Base-by-base conservation (phyloP, 2,329 filamentous ascomycete genomes). In the Hypoxylon sp. region DNA sequence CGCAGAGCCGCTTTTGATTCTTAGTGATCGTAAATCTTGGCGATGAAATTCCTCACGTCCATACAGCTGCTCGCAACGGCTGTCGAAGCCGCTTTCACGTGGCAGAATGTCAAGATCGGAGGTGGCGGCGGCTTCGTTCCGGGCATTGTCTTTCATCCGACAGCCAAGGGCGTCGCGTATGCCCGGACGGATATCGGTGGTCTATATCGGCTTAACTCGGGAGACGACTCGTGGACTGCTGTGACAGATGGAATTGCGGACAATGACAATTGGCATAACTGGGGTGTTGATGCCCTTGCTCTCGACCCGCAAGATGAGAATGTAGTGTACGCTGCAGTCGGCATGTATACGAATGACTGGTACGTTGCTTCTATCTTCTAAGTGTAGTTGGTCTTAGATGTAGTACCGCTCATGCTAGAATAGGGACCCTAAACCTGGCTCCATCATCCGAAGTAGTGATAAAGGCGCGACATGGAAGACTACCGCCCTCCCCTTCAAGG, bases 271-370 rank as follows among this genome's bases (percentile, higher is more conserved):
- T 87, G 85, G 85, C 81, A 84, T 70, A 81, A 84, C 61, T 89
- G 87, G 86, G 87, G 87, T 5, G 78, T 88, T 11, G 87, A 89
- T 70, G 85, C 86, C 0, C 66, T 90, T 9, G 87, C 86, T 1
- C 79, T 88, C 0, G 87, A 89, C 65, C 84, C 87, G 0, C 80
- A 85, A 26, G 81, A 89, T 55, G 76, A 84, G 2, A 78, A 83
- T 63, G 83, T 84, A 56, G 80, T 89, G 0, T 88, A 86, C 69
- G 81, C 86, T 1, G 86, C 86, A 0, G 81, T 85, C 0, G 86
- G 87, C 62, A 82, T 86, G 80, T 89, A 89, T 74, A 89, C 86
- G n/a, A 89, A 85, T 73, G 79, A 79, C 68, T 89, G 86, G 86
- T 81, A 73, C 42, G 77, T 70, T 2, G 14, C 8, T 5, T 13